These are phyloP conservation scores for Closterium sp. DNA, from an alignment of 139 green algal genomes.

Conservation along the genomic window DNA sequence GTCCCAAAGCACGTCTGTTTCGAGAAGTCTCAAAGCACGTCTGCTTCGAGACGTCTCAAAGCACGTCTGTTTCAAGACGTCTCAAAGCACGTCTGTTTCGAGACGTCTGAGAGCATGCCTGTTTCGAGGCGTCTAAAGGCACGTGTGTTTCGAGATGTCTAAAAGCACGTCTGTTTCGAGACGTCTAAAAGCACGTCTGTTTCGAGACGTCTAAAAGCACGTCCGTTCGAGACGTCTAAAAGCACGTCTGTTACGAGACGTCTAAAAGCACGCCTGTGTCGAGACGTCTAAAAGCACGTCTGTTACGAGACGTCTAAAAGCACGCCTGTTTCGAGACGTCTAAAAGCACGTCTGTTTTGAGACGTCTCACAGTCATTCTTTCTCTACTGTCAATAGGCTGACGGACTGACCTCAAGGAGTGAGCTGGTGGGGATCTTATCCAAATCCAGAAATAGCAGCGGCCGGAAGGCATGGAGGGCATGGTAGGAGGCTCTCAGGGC, in stretches of 20 bases:
- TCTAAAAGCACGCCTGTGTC: background rate
- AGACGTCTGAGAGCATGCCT: background rate
- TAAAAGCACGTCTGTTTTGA: background rate
- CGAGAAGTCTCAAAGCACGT: background rate
- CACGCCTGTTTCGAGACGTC: background rate
- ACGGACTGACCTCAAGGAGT: slow-evolving; percentile 43
- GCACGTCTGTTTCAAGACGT: background rate
- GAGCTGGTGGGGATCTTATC: slow-evolving; percentile 39
- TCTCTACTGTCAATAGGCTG: background rate
- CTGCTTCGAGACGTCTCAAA: background rate
- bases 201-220: background rate
- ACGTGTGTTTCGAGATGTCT: background rate
- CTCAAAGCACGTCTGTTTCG: background rate
- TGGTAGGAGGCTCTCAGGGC: slow-evolving; percentile 64
- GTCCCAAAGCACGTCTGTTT: background rate
- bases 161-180: background rate
- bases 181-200: background rate
- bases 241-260: background rate
- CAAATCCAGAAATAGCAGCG: slow-evolving; percentile 64
- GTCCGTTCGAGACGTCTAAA: no score
- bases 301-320: background rate
- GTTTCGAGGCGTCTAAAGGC: no score
- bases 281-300: background rate
- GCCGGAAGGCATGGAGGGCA: slow-evolving; percentile 68
- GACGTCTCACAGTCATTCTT: no score